phyloP scores from a whole-genome alignment of 176 grass and related monocot genomes.

The Aegilops umbellulata region DNA sequence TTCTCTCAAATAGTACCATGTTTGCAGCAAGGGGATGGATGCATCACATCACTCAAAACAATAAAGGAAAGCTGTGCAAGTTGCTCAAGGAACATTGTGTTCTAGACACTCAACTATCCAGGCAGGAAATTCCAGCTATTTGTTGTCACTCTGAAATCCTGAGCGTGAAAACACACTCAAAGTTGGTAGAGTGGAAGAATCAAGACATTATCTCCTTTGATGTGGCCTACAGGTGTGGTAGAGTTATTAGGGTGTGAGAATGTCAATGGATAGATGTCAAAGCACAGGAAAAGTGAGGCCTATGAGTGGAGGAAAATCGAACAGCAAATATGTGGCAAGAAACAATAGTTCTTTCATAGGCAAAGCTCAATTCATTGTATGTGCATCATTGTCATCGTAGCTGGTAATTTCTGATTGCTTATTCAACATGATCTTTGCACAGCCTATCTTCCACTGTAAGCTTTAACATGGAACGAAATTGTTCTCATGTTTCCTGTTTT shows the following conservation, averaged over 20 bases:
- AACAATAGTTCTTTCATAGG: neutral
- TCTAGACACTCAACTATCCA: conserved; percentile 5
- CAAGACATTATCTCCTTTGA: conserved; percentile 15
- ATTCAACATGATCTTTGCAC: neutral
- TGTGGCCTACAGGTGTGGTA: conserved; percentile 40
- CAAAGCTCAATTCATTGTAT: conserved; percentile 11
- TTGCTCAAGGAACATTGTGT: conserved; percentile 44
- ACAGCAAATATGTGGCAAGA: neutral
- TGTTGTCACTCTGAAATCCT: conserved; percentile 17
- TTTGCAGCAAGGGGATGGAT: conserved; percentile 7
- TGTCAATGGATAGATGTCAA: conserved; percentile 28
- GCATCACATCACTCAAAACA: conserved; percentile 34
- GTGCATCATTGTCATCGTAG: neutral
- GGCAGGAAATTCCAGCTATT: conserved; percentile 35
- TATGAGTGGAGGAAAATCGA: neutral
- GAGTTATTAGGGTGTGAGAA: conserved; percentile 21
- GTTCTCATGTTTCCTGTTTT: neutral
- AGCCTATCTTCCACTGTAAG: neutral
- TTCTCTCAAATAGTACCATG: conserved; percentile 8
- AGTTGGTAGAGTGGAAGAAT: conserved; percentile 27
- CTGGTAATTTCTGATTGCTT: neutral
- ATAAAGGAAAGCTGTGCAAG: conserved; percentile 7
- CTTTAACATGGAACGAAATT: neutral
- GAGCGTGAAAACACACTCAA: neutral
- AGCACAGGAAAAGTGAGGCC: conserved; percentile 1